phyloP scores from a whole-genome alignment of 2,329 filamentous ascomycete species.

The Alternaria alternata region DNA sequence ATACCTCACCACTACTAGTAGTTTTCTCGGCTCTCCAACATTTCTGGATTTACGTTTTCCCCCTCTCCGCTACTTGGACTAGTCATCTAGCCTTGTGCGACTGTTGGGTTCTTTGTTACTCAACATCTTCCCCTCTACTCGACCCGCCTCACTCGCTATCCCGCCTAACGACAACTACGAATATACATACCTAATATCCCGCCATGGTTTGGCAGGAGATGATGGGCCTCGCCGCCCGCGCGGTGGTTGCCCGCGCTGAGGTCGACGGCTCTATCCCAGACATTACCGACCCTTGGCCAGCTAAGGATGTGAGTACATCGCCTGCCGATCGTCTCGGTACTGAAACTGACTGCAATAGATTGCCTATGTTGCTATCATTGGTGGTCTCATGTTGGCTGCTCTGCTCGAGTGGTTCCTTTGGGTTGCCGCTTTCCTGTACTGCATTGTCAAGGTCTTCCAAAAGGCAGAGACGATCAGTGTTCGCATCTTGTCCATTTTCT shows the following conservation, averaged over 20 bases:
- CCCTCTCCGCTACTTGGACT: conserved; percentile 26
- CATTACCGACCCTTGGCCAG: conserved; percentile 50
- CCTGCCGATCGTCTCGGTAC: not conserved
- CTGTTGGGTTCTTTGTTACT: conserved; percentile 36
- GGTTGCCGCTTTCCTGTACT: conserved; percentile 94
- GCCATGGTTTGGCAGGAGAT: conserved; percentile 35
- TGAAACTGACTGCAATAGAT: conserved; percentile 65
- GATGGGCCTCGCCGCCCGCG: conserved; percentile 39
- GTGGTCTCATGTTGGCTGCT: conserved; percentile 81
- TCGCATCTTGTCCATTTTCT: conserved; percentile 75
- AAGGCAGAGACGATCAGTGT: conserved; percentile 93
- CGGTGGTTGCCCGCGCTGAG: conserved; percentile 33
- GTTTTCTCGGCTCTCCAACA: conserved; percentile 21
- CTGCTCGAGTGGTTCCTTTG: conserved; percentile 93
- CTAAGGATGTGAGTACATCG: conserved; percentile 51
- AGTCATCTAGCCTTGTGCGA: conserved; percentile 45
- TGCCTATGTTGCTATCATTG: conserved; percentile 82
- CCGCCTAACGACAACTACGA: conserved; percentile 26
- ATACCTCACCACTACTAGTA: conserved; percentile 20
- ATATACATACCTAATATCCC: conserved; percentile 27
- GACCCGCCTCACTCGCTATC: conserved; percentile 24
- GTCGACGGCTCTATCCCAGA: conserved; percentile 38
- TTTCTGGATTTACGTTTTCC: conserved; percentile 14
- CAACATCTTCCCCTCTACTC: conserved; percentile 27
- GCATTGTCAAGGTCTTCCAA: conserved; percentile 82